These are phyloP conservation scores for Globisporangium ultimum DNA, from an alignment of 352 stramenopile species.

Conservation along the genomic window DNA sequence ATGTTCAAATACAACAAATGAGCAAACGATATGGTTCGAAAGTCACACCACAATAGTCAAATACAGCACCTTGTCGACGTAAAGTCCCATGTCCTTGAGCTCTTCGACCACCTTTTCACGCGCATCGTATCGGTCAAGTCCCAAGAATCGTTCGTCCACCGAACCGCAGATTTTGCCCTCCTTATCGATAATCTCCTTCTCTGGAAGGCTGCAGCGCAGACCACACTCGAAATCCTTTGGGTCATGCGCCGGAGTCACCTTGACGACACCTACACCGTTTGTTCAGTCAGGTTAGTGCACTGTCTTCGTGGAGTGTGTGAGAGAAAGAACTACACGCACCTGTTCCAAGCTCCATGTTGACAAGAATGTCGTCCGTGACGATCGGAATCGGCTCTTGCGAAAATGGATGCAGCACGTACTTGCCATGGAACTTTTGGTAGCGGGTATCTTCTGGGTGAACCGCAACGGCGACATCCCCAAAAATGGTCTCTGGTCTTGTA, in stretches of 20 bases:
- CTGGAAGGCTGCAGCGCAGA: slow-evolving; percentile 90
- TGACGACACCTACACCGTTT: slow-evolving; percentile 56
- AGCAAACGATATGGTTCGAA: not conserved
- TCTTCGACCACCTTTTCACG: slow-evolving; percentile 89
- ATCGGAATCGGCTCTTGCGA: slow-evolving; percentile 90
- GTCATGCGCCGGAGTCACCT: slow-evolving; percentile 99
- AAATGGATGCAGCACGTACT: slow-evolving; percentile 95
- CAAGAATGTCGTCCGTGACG: slow-evolving; percentile 92
- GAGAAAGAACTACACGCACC: slow-evolving; percentile 46
- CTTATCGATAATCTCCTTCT: slow-evolving; percentile 73
- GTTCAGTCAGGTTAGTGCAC: not conserved
- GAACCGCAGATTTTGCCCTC: slow-evolving; percentile 63
- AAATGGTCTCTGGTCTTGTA: slow-evolving; percentile 98
- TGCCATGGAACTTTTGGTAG: slow-evolving; percentile 96
- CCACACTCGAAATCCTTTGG: slow-evolving; percentile 99
- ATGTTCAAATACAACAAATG: not conserved
- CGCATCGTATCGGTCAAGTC: slow-evolving; percentile 95
- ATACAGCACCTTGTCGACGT: slow-evolving; percentile 90
- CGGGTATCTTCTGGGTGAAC: slow-evolving; percentile 94
- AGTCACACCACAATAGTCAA: not conserved
- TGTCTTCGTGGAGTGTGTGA: not conserved
- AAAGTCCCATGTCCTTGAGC: slow-evolving; percentile 84
- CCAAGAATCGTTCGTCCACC: slow-evolving; percentile 84
- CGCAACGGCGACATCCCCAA: slow-evolving; percentile 97
- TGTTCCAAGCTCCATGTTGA: slow-evolving; percentile 99